Conservation (phyloP, 345 rosid species). For the Clarkia xantiana region DNA sequence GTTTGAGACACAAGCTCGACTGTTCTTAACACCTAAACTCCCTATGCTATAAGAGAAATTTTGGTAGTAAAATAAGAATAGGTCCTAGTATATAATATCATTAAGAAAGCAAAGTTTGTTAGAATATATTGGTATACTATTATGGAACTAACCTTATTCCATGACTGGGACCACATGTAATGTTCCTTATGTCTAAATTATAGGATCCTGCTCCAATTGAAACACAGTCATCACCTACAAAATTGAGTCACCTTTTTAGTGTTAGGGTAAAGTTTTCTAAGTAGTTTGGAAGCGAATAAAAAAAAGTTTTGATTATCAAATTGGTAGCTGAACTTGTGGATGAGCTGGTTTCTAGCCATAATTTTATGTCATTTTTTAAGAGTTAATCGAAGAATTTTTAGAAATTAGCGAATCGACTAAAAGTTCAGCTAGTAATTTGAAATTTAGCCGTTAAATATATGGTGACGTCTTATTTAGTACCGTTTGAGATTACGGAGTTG, state of each 20-base stretch:
- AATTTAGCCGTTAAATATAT: too few species aligned
- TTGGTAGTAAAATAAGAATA: neutral
- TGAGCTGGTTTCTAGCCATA: too few species aligned
- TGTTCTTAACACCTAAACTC: conserved; percentile 77
- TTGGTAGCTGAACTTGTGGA: too few species aligned
- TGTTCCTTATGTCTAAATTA: conserved; percentile 70
- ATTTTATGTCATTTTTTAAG: too few species aligned
- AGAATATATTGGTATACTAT: neutral
- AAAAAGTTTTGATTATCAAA: too few species aligned
- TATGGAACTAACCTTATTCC: conserved; percentile 65
- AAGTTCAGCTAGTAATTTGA: too few species aligned
- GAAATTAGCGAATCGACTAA: too few species aligned
- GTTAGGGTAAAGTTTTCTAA: too few species aligned
- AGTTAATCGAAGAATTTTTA: too few species aligned
- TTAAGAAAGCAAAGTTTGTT: too few species aligned
- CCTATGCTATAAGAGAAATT: conserved; percentile 47
- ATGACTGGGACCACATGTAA: conserved; percentile 93
- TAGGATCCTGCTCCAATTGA: conserved; percentile 83
- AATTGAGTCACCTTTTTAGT: neutral
- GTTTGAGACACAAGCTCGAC: conserved; percentile 79
- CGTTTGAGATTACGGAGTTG: conserved; percentile 73
- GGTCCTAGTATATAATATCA: neutral
- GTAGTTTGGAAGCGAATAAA: too few species aligned
- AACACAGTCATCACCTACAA: conserved; percentile 87
- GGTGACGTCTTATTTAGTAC: conserved; percentile 13